Conservation (phyloP, 2,329 filamentous ascomycete genomes). For the Phialophora verrucosa region DNA sequence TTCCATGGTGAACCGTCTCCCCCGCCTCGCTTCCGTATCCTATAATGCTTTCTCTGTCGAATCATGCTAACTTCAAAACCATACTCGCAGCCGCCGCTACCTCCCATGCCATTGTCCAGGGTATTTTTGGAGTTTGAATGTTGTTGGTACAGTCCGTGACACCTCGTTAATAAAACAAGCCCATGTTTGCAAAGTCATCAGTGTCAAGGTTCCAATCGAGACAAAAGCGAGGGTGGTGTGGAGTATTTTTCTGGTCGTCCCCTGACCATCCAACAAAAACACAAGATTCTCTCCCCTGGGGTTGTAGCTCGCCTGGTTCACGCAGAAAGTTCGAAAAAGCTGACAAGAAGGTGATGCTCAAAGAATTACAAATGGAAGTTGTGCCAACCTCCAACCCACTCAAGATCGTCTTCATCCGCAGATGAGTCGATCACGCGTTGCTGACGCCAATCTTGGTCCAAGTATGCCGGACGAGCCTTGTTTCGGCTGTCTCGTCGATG, state of each 20-base stretch:
- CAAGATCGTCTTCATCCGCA: constrained; percentile 70
- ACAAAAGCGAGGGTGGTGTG: constrained; percentile 38
- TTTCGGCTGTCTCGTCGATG: constrained; percentile 46
- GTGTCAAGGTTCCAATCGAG: constrained; percentile 41
- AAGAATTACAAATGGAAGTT: constrained; percentile 66
- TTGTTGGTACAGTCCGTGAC: constrained; percentile 41
- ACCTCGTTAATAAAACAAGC: constrained; percentile 38
- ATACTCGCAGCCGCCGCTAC: constrained; percentile 19
- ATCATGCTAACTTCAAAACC: constrained; percentile 12
- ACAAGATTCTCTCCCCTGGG: constrained; percentile 19
- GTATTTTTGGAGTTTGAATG: constrained; percentile 29
- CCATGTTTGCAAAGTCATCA: constrained; percentile 39
- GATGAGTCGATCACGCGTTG: constrained; percentile 43
- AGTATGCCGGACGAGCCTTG: constrained; percentile 46
- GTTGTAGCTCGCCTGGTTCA: constrained; percentile 30
- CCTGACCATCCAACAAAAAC: constrained; percentile 23
- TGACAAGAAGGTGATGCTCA: constrained; percentile 34
- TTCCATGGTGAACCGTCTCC: constrained; percentile 22
- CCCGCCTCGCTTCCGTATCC: constrained; percentile 25
- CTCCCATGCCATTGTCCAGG: constrained; percentile 31
- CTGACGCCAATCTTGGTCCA: constrained; percentile 56
- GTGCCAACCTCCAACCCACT: constrained; percentile 95
- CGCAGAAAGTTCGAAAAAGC: constrained; percentile 35
- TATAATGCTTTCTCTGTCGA: constrained; percentile 29
- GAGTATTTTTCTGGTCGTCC: constrained; percentile 30